These are phyloP conservation scores for Xylaria sp. DNA, from an alignment of 2,329 filamentous ascomycete species.

Conservation along the genomic window DNA sequence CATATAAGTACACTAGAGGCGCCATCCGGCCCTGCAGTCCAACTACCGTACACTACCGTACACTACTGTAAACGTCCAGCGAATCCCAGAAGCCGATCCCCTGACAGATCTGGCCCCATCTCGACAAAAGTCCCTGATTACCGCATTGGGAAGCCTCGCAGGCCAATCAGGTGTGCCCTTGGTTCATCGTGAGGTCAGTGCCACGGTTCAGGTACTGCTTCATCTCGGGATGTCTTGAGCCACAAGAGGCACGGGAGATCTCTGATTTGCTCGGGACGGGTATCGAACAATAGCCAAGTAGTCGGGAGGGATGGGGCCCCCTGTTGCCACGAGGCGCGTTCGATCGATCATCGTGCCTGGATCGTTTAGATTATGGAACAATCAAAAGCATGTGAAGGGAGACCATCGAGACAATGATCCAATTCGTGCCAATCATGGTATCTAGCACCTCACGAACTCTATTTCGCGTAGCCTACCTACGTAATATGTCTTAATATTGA, in stretches of 20 bases:
- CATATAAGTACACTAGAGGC: not conserved
- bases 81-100: conserved; percentile 26
- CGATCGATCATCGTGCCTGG: conserved; percentile 26
- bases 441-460: not conserved
- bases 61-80: conserved; percentile 4
- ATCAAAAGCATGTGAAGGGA: not conserved
- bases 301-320: conserved; percentile 19
- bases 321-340: conserved; percentile 37
- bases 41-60: conserved; percentile 33
- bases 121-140: conserved; percentile 41
- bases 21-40: conserved; percentile 24
- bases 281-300: conserved; percentile 1
- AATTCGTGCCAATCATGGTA: not conserved
- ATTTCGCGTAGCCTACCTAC: not conserved
- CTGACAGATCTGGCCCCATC: conserved; percentile 32
- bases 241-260: conserved; percentile 15
- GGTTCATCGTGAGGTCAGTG: not conserved
- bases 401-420: not conserved
- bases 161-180: conserved; percentile 21
- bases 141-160: conserved; percentile 29
- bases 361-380: conserved; percentile 11
- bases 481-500: not conserved
- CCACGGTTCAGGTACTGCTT: conserved; percentile 11
- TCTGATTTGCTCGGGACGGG: conserved; percentile 29
- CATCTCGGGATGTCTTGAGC: conserved; percentile 29